Percentiles rank a stretch among this genome's conserved stretches.
Evolutionary conservation across 2,329 filamentous ascomycete species (phyloP).

Genomic region (Xylariaceae sp.): DNA sequence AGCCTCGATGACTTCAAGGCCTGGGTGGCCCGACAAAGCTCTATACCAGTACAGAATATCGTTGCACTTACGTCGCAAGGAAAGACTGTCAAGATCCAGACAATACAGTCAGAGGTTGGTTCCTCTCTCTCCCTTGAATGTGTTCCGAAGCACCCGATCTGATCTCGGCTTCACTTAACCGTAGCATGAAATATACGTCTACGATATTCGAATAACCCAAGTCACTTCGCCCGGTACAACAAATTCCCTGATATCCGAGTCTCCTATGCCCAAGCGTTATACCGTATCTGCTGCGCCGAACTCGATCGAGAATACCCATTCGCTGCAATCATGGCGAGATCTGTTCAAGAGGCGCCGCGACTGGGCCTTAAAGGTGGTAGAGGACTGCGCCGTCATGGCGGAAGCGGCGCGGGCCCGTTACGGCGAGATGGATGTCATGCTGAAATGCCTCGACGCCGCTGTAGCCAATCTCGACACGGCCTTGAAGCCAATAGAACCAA

Average conservation of each 20-base stretch:
- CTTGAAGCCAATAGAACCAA: slow-evolving; percentile 71
- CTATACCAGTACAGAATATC: slow-evolving; percentile 76
- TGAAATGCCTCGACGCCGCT: slow-evolving; percentile 80
- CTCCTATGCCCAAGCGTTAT: slow-evolving; percentile 57
- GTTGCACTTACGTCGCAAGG: slow-evolving; percentile 86
- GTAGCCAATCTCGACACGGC: slow-evolving; percentile 82
- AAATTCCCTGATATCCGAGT: slow-evolving; percentile 50
- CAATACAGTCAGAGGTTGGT: slow-evolving; percentile 76
- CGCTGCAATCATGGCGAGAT: slow-evolving; percentile 84
- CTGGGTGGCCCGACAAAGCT: slow-evolving; percentile 76
- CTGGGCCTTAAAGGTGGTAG: slow-evolving; percentile 75
- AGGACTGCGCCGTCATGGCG: slow-evolving; percentile 69
- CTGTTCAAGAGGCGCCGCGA: slow-evolving; percentile 78
- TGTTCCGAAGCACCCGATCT: slow-evolving; percentile 6
- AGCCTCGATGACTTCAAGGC: slow-evolving; percentile 83
- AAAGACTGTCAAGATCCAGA: slow-evolving; percentile 80
- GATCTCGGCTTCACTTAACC: slow-evolving; percentile 3
- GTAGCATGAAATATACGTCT: slow-evolving; percentile 88
- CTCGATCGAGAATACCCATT: slow-evolving; percentile 75
- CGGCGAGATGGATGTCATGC: slow-evolving; percentile 73
- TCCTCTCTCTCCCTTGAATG: slow-evolving; percentile 2
- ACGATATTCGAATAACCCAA: slow-evolving; percentile 77
- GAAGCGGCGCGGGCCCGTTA: slow-evolving; percentile 66
- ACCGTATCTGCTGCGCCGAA: slow-evolving; percentile 73
- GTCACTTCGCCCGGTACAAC: slow-evolving; percentile 51